Conservation (phyloP, 306 rosid genomes). For the Castanopsis chinensis region DNA sequence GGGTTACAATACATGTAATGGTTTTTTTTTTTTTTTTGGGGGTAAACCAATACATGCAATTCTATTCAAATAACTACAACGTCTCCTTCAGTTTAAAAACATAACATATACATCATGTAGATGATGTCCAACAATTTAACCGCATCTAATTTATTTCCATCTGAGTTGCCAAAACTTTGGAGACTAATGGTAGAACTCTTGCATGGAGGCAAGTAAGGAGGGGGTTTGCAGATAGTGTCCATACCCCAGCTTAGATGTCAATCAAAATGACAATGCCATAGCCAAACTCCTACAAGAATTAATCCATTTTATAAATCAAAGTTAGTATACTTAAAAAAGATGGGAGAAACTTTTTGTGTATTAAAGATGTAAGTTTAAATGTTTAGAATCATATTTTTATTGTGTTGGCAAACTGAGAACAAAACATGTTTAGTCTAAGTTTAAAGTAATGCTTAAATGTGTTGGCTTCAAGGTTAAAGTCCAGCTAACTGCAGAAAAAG, state of each 20-base stretch:
- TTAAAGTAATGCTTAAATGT: too few species aligned
- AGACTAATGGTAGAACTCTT: neutral
- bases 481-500: too few species aligned
- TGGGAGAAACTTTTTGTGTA: neutral
- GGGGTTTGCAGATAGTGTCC: constrained; percentile 13
- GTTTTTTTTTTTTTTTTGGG: too few species aligned
- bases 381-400: too few species aligned
- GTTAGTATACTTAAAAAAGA: neutral
- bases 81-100: neutral
- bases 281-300: constrained; percentile 24
- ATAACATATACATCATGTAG: neutral
- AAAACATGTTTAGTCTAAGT: too few species aligned
- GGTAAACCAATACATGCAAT: neutral
- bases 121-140: neutral
- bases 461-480: too few species aligned
- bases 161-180: neutral
- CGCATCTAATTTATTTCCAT: neutral
- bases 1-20: too few species aligned
- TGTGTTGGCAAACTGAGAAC: too few species aligned
- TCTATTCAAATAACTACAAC: neutral
- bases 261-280: constrained; percentile 29
- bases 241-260: constrained; percentile 29
- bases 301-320: neutral
- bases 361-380: too few species aligned
- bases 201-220: constrained; percentile 17